Base-by-base conservation (phyloP, 1,139 yeast genomes). In the Meyerozyma guilliermondii region DNA sequence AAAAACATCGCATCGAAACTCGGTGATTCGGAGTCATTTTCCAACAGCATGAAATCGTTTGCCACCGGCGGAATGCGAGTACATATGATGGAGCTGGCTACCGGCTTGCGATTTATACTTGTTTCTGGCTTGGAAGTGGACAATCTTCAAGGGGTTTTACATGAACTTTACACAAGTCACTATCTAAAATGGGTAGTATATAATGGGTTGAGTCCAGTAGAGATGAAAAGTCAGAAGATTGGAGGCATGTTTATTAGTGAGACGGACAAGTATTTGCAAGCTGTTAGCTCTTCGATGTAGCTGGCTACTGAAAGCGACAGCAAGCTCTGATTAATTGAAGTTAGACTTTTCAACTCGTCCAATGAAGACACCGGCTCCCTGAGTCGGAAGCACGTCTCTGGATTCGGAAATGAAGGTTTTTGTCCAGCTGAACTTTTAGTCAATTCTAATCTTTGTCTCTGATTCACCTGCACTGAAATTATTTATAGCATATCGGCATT, bases 31-130 rank as follows among this genome's bases (percentile, higher is more conserved):
- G 39, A 41, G 35, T 42, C 47, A 40, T 45, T 55, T 20, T 62
- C 63, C 43, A 87, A 85, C 56, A 62, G 74, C 27, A 75, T 87
- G 49, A 74, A 78, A 43, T 76, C 87, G 2, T 87, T 81, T 57
- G 68, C 83, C 9, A 85, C 96, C 1, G 80, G 87, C 3, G 75
- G 76, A 47, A 89, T 83, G 62, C 73, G 91, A 48, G 79, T 88
- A 29, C 98, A 92, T 57, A 82, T 78, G 52, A 76, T 74, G 55
- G 96, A 89, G 58, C 81, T 95, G 1, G 80, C 91, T 3, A 76
- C 92, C 1, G 89, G 87, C 33, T 66, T 89, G 46, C 81, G 87
- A 60, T 81, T 92, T 54, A 82, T 86, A 26, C 58, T 91, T 38
- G 62, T 89, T 18, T 81, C 92, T 9, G 96, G 88, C 60, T 75